A percentile compares a stretch with the other conserved stretches of the same genome.
Evolutionary conservation across 208 protist species (phyloP).

Genomic region (Leptomonas seymouri): DNA sequence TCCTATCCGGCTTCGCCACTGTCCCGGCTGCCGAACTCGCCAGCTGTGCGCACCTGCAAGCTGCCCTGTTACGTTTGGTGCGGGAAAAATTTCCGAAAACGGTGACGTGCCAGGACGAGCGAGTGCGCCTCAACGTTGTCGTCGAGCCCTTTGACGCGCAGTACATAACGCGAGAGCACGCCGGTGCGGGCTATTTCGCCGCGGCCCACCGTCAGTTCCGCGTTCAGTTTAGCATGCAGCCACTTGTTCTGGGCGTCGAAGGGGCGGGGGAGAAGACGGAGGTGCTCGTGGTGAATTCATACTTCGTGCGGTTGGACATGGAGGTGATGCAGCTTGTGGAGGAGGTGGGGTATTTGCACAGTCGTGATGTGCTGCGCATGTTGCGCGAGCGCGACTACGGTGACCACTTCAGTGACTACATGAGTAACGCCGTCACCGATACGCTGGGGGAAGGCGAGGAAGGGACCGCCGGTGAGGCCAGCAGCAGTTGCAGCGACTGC

Average conservation of each 20-base stretch:
- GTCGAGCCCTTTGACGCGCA: constrained; percentile 60
- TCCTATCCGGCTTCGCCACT: constrained; percentile 40
- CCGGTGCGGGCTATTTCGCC: constrained; percentile 52
- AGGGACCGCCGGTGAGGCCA: background rate
- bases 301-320: constrained; percentile 69
- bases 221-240: constrained; percentile 41
- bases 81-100: constrained; percentile 27
- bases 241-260: constrained; percentile 4
- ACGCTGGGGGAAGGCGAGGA: constrained; percentile 8
- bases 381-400: constrained; percentile 43
- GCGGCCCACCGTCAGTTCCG: constrained; percentile 61
- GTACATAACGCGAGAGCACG: constrained; percentile 35
- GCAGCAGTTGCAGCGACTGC: too few relatives aligned
- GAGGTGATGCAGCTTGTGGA: constrained; percentile 58
- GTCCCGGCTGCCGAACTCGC: constrained; percentile 25
- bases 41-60: constrained; percentile 23
- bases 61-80: constrained; percentile 30
- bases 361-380: constrained; percentile 53
- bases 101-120: constrained; percentile 50
- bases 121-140: constrained; percentile 50
- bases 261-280: constrained; percentile 21
- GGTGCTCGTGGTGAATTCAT: constrained; percentile 65
- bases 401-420: constrained; percentile 26
- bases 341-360: constrained; percentile 69
- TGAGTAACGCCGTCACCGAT: constrained; percentile 18